These are phyloP conservation scores for Epichloe sp. DNA, from an alignment of 2,329 filamentous ascomycete genomes.

Conservation along the genomic window DNA sequence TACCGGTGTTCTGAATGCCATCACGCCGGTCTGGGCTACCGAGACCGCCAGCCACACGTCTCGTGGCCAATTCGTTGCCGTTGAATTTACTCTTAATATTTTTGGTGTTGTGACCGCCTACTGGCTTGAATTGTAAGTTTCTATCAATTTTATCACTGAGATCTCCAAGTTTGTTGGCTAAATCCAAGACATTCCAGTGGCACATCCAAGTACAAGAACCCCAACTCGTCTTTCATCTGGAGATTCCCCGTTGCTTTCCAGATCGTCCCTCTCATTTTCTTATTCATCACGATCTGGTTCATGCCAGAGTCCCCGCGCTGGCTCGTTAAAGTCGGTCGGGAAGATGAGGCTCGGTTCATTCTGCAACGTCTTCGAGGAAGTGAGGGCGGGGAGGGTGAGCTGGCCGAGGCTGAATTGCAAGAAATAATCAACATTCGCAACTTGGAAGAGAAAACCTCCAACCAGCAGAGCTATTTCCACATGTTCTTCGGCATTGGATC, in stretches of 20 bases:
- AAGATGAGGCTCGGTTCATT: conserved; percentile 55
- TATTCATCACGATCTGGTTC: conserved; percentile 46
- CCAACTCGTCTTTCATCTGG: conserved; percentile 47
- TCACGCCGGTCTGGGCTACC: conserved; percentile 34
- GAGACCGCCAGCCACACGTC: conserved; percentile 36
- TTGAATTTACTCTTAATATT: conserved; percentile 63
- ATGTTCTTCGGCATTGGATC: conserved; percentile 58
- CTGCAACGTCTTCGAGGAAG: conserved; percentile 50
- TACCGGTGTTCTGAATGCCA: conserved; percentile 36
- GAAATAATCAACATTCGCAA: conserved; percentile 53
- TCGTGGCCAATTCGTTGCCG: conserved; percentile 55
- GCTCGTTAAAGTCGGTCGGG: conserved; percentile 51
- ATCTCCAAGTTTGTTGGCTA: too few species aligned
- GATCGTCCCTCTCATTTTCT: conserved; percentile 46
- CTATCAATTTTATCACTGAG: background rate
- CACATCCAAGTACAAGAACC: conserved; percentile 45
- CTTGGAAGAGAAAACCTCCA: conserved; percentile 47
- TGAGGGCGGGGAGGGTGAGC: conserved; percentile 34
- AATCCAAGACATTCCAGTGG: conserved; percentile 20
- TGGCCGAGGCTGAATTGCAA: conserved; percentile 50
- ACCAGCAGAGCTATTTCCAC: conserved; percentile 43
- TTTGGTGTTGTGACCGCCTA: conserved; percentile 51
- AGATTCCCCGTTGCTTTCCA: conserved; percentile 59
- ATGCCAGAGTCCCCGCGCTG: conserved; percentile 59
- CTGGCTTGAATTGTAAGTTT: conserved; percentile 38